Base-by-base conservation (phyloP, 371 early-diverging fungal genomes). In the Mucor irregularis region DNA sequence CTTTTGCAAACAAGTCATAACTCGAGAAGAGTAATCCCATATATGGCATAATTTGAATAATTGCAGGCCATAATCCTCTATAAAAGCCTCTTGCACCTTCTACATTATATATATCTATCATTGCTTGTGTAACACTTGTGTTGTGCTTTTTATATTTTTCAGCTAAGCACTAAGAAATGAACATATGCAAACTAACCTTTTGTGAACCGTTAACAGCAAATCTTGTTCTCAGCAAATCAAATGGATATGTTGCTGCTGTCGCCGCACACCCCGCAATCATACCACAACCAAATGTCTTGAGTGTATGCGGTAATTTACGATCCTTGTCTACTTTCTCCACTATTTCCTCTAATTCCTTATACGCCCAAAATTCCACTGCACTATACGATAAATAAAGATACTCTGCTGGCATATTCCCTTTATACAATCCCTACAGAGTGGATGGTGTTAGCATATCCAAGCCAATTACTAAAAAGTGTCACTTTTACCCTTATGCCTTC, bases 321-420 rank as follows among this genome's bases (percentile, higher is more conserved):
- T 57, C 29, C 28, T 29, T 24, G 21, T 53, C 62, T 53, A 76
- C 58, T 30, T 24, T 58, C 29, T 76, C 76, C 28, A 76, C 33
- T 2, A 34, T 38, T 17, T 53, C 51, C 29, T 76, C 73, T n/a
- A 73, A 50, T 49, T 72, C 76, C 49, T 85, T 74, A 59, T 90
- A 94, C 1, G 85, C 73, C 56, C 85, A 77, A 59, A 97, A 96
- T 72, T 97, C 96, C 19, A 86, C 76, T 3, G 90, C 91, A 28
- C 94, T 92, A 61, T 97, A 98, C 0, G 89, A 74, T 39, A 95
- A 61, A 68, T 97, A 97, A 5, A 97, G 80, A 55, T 90, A 92
- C 64, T 90, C 92, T 3, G 97, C 98, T 2, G 94, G 81, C 69
- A 90, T 67, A 53, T 98, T 98, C 39, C 98, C 98, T 62, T 96